These are phyloP conservation scores for Phellopilus nigrolimitatus DNA, from an alignment of 1,284 basidiomycete genomes.

Conservation along the genomic window DNA sequence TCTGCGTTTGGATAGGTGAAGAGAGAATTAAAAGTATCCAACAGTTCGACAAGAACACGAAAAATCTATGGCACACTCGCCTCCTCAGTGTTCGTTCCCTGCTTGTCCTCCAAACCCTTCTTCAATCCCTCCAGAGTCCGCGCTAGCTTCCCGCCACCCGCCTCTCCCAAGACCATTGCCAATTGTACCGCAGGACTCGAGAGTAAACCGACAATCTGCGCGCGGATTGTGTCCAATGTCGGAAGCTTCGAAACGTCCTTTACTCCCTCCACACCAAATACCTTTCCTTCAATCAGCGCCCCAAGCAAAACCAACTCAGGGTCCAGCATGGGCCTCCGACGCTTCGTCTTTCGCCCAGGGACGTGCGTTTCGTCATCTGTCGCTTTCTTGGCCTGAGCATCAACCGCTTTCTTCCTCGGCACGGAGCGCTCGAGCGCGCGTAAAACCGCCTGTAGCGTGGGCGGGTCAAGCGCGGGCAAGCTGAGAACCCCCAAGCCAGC, in stretches of 20 bases:
- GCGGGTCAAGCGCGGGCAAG: slow-evolving; percentile 65
- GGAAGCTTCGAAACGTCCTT: slow-evolving; percentile 63
- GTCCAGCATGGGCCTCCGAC: slow-evolving; percentile 42
- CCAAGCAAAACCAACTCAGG: slow-evolving; percentile 71
- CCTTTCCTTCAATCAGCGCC: slow-evolving; percentile 67
- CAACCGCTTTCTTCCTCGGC: slow-evolving; percentile 50
- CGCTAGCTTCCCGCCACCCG: slow-evolving; percentile 67
- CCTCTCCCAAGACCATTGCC: slow-evolving; percentile 63
- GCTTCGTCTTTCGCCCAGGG: slow-evolving; percentile 63
- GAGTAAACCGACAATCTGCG: slow-evolving; percentile 72
- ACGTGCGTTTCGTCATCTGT: slow-evolving; percentile 56
- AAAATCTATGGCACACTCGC: slow-evolving; percentile 8
- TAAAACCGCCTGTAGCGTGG: slow-evolving; percentile 60
- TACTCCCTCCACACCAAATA: slow-evolving; percentile 55
- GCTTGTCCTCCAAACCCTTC: slow-evolving; percentile 61
- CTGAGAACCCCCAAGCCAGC: slow-evolving; percentile 64
- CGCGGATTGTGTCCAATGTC: slow-evolving; percentile 62
- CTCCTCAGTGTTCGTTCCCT: slow-evolving; percentile 20
- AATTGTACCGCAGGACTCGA: slow-evolving; percentile 68
- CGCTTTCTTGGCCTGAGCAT: slow-evolving; percentile 44
- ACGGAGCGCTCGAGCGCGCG: slow-evolving; percentile 64
- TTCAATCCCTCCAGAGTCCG: slow-evolving; percentile 75
- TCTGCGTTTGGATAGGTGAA: no score
- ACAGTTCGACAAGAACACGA: neutral
- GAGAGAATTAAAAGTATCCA: neutral